Base-by-base conservation (phyloP, 441 rosid species). In the Breynia disticha region DNA sequence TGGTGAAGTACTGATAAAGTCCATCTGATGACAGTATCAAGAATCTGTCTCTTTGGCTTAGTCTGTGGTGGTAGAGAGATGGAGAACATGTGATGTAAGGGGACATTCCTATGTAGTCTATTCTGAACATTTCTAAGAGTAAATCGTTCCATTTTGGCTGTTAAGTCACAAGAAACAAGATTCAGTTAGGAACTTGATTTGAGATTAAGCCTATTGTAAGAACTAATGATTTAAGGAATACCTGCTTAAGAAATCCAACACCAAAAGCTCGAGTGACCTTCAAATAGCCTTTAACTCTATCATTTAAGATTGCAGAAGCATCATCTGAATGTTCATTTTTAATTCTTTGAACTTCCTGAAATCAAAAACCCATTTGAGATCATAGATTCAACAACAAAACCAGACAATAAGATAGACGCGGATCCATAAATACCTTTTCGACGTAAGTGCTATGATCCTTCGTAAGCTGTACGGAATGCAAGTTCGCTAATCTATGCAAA, bases 121-220 rank as follows among this genome's bases (percentile, higher is more conserved):
- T 88, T 72, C 84, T 77, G 63, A 91, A 91, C 91, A 79, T 79
- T 78, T 88, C 94, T 7, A 91, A 76, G 19, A 91, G 81, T 1
- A 95, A 95, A 56, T 84, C 47, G 18, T 91, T 91, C 95, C 94
- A 91, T 64, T 86, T 86, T 1, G 95, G 94, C 98, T 91, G 86
- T 80, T n/a, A 72, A 6, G 39, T 39, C 37, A 28, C 16, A 41
- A 21, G 39, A 28, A 28, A 0, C 35, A 28, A 9, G 35, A 28
- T 4, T n/a, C n/a, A n/a, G n/a, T n/a, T n/a, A n/a, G n/a, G n/a
- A n/a, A n/a, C n/a, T n/a, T n/a, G n/a, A n/a, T n/a, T n/a, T n/a
- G n/a, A n/a, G n/a, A n/a, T n/a, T n/a, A n/a, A n/a, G n/a, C n/a
- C n/a, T n/a, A n/a, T n/a, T n/a, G n/a, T n/a, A n/a, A n/a, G n/a